Evolutionary conservation across 495 filamentous ascomycete genomes (phyloP).

Genomic region (Lentithecium fluviatile): DNA sequence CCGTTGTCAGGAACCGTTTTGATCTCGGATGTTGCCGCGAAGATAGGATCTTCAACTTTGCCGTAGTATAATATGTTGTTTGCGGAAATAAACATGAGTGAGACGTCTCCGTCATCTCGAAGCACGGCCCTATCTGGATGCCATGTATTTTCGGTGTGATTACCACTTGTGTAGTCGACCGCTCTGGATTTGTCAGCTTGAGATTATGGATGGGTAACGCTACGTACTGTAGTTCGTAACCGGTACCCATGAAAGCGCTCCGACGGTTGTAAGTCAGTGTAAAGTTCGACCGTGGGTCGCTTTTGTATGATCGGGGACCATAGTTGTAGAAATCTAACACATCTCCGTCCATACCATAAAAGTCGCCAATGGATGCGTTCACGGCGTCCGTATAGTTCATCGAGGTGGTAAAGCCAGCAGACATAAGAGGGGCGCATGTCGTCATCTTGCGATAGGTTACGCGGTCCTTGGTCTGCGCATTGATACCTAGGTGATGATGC

Average conservation of each 20-base stretch:
- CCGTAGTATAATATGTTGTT: conserved; percentile 2
- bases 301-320: not conserved
- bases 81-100: not conserved
- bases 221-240: not conserved
- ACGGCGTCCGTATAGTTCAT: conserved; percentile 3
- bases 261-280: not conserved
- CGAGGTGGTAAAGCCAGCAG: not conserved
- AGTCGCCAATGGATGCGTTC: not conserved
- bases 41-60: conserved; percentile 1
- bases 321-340: not conserved
- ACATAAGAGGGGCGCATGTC: conserved; percentile 5
- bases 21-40: not conserved
- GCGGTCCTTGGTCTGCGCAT: not conserved
- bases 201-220: not conserved
- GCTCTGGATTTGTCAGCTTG: not conserved
- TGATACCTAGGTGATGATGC: not conserved
- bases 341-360: not conserved
- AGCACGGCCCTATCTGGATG: not conserved
- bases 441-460: conserved; percentile 2
- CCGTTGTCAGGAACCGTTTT: not conserved
- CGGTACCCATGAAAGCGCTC: not conserved
- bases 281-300: not conserved
- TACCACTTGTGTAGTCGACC: not conserved
- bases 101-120: not conserved
- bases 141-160: not conserved